Percentiles rank a stretch among this genome's conserved stretches.
These are phyloP conservation scores for Eutypa lata DNA, from an alignment of 2,329 filamentous ascomycete species.

Conservation along the genomic window DNA sequence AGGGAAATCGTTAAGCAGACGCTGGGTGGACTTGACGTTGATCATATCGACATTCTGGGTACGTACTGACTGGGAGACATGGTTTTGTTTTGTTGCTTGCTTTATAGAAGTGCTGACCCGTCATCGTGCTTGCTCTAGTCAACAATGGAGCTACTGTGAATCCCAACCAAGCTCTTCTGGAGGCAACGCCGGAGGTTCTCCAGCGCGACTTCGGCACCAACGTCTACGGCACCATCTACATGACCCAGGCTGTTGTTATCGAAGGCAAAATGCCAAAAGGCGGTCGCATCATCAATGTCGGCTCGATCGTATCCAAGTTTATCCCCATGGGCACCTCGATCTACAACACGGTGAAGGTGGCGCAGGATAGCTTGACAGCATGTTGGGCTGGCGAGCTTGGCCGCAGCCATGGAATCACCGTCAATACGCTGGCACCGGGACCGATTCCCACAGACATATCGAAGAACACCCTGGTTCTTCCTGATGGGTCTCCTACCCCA, in stretches of 20 bases:
- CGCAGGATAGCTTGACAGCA: constrained; percentile 32
- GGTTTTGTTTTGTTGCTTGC: neutral
- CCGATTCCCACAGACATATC: constrained; percentile 25
- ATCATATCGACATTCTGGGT: constrained; percentile 28
- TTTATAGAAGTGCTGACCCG: too few relatives aligned
- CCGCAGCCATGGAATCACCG: constrained; percentile 26
- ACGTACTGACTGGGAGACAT: constrained; percentile 2
- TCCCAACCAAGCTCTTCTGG: constrained; percentile 8
- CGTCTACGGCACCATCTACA: constrained; percentile 23
- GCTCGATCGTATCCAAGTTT: constrained; percentile 22
- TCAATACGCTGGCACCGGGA: constrained; percentile 31
- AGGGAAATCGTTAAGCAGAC: constrained; percentile 18
- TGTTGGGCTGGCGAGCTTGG: constrained; percentile 31
- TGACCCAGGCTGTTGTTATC: constrained; percentile 21
- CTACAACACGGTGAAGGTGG: constrained; percentile 32
- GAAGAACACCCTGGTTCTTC: neutral
- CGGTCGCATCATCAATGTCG: constrained; percentile 33
- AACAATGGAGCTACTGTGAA: constrained; percentile 20
- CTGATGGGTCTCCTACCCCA: constrained; percentile 4
- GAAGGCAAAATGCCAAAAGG: constrained; percentile 32
- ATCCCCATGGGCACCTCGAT: constrained; percentile 9
- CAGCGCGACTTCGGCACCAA: constrained; percentile 21
- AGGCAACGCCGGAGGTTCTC: constrained; percentile 15
- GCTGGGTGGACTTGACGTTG: constrained; percentile 16
- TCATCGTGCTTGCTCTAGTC: constrained; percentile 15